Evolutionary conservation across 257 asterid species (phyloP).

Genomic region (Penstemon eatonii): DNA sequence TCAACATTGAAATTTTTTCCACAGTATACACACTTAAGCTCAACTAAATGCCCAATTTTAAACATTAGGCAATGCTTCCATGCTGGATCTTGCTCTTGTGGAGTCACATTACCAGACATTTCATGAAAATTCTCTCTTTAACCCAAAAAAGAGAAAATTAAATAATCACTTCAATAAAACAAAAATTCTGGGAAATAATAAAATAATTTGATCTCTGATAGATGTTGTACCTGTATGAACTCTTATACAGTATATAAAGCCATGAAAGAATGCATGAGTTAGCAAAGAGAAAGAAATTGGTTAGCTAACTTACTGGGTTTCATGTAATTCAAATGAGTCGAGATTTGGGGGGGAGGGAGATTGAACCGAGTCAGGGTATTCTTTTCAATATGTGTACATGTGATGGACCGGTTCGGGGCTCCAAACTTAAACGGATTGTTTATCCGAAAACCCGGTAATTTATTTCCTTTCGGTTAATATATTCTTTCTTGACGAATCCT

Average conservation of each 20-base stretch:
- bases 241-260: not conserved
- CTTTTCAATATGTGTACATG: not conserved
- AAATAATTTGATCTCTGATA: not conserved
- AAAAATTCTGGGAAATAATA: not conserved
- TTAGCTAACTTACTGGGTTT: not conserved
- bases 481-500: too few species aligned
- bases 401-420: not conserved
- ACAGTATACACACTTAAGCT: slow-evolving; percentile 85
- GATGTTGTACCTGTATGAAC: not conserved
- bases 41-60: slow-evolving; percentile 76
- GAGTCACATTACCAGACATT: slow-evolving; percentile 45
- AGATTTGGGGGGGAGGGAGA: not conserved
- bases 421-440: not conserved
- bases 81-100: slow-evolving; percentile 96
- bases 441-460: not conserved
- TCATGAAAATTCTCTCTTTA: slow-evolving; percentile 4
- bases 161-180: not conserved
- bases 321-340: not conserved
- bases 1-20: slow-evolving; percentile 93
- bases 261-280: not conserved
- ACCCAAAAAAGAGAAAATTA: not conserved
- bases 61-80: slow-evolving; percentile 97
- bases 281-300: not conserved
- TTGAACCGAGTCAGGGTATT: not conserved
- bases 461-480: not conserved